Evolutionary conservation across 2,329 filamentous ascomycete genomes (phyloP).

Genomic region (Ophioceras dolichostomum): DNA sequence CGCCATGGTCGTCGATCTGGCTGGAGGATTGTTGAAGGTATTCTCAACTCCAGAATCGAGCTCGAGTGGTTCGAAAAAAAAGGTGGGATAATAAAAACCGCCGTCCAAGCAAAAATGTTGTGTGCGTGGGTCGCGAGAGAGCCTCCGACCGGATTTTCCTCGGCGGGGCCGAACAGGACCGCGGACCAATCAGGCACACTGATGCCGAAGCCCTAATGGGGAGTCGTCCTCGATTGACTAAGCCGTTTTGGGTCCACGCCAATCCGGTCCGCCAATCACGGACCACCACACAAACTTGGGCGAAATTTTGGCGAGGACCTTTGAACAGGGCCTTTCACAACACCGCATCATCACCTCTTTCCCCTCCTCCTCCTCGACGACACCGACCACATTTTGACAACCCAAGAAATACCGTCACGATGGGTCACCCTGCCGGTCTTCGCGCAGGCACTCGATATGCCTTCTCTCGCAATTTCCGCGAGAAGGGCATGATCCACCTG

Average conservation of each 20-base stretch:
- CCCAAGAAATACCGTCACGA: conserved; percentile 27
- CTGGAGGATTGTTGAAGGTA: neutral
- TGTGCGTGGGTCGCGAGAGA: neutral
- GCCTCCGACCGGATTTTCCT: no score
- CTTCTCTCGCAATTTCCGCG: conserved; percentile 89
- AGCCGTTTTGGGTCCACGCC: neutral
- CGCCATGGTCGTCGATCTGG: conserved; percentile 12
- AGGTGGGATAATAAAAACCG: no score
- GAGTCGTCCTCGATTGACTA: neutral
- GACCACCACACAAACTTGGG: neutral
- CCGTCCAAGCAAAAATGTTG: neutral
- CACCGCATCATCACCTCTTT: neutral
- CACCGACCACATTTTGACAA: neutral
- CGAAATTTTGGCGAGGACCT: neutral
- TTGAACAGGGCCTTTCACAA: no score
- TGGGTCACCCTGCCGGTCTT: conserved; percentile 82
- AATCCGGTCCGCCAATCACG: neutral
- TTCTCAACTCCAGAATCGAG: neutral
- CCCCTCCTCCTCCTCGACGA: neutral
- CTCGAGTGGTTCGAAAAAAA: no score
- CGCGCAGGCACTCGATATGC: conserved; percentile 82
- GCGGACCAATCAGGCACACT: neutral
- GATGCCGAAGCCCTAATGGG: neutral
- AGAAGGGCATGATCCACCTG: conserved; percentile 88
- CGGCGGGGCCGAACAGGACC: no score